Evolutionary conservation across 257 asterid species (phyloP).

Genomic region (Nicotiana obtusifolia): DNA sequence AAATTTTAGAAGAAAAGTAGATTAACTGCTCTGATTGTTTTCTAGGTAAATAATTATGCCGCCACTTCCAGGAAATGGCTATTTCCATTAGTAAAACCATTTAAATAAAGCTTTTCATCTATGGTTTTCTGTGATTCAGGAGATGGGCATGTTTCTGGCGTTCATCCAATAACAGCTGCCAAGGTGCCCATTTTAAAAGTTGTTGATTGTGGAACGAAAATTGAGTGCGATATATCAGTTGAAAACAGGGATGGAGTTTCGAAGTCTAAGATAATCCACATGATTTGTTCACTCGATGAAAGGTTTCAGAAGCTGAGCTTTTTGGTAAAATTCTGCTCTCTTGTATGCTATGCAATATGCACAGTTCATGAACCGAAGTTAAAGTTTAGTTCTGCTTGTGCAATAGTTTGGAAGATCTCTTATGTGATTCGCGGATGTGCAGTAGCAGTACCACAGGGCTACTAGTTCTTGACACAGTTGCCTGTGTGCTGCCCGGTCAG

Average conservation of each 20-base stretch:
- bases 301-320: slow-evolving; percentile 85
- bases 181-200: slow-evolving; percentile 92
- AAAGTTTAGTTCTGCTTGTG: neutral
- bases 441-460: neutral
- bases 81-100: neutral
- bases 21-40: neutral
- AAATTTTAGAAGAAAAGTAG: neutral
- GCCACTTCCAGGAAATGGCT: neutral
- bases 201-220: slow-evolving; percentile 89
- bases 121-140: slow-evolving; percentile 38
- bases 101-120: slow-evolving; percentile 6
- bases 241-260: slow-evolving; percentile 91
- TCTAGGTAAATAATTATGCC: neutral
- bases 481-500: neutral
- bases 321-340: slow-evolving; percentile 52
- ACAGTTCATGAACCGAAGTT: neutral
- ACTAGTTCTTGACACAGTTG: neutral
- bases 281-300: slow-evolving; percentile 78
- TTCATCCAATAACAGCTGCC: slow-evolving; percentile 75
- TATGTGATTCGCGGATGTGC: neutral
- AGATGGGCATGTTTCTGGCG: slow-evolving; percentile 76
- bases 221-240: slow-evolving; percentile 92
- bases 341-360: neutral
- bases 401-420: neutral
- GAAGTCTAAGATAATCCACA: slow-evolving; percentile 67